Conservation (phyloP, 2,329 filamentous ascomycete species). For the Cladosporium sp. region DNA sequence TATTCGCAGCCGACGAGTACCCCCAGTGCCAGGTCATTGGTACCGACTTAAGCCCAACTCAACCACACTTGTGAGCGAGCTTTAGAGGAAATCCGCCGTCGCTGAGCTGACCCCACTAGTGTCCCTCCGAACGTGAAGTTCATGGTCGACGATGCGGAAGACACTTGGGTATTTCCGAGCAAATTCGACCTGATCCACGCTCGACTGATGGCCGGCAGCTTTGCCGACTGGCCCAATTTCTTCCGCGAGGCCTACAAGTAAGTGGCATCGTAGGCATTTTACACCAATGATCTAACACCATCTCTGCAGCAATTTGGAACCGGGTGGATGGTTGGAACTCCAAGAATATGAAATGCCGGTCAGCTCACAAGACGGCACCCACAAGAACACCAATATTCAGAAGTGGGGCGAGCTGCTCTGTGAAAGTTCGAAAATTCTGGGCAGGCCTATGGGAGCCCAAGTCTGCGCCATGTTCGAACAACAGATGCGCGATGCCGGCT, state of each 20-base stretch:
- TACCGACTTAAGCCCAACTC: slow-evolving; percentile 47
- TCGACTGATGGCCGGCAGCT: slow-evolving; percentile 47
- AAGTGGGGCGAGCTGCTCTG: slow-evolving; percentile 34
- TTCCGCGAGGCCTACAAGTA: slow-evolving; percentile 47
- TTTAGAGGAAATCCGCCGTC: neutral
- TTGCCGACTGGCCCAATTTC: slow-evolving; percentile 51
- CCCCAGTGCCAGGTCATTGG: slow-evolving; percentile 41
- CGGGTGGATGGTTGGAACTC: slow-evolving; percentile 50
- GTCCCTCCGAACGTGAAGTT: slow-evolving; percentile 59
- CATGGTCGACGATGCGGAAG: slow-evolving; percentile 59
- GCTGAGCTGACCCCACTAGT: slow-evolving; percentile 28
- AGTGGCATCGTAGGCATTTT: slow-evolving; percentile 19
- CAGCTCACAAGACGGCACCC: slow-evolving; percentile 35
- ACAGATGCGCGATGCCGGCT: slow-evolving; percentile 40
- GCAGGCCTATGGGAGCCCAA: slow-evolving; percentile 40
- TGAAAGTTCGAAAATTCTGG: slow-evolving; percentile 36
- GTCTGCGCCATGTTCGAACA: slow-evolving; percentile 33
- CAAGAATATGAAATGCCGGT: slow-evolving; percentile 44
- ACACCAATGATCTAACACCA: neutral
- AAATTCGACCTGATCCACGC: slow-evolving; percentile 55
- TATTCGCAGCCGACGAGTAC: slow-evolving; percentile 36
- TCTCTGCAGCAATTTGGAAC: slow-evolving; percentile 38
- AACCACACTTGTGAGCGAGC: slow-evolving; percentile 35
- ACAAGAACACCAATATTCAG: slow-evolving; percentile 29
- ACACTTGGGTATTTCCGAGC: slow-evolving; percentile 53